Conservation (phyloP, 305 asterid species). For the Rubia tinctorum region DNA sequence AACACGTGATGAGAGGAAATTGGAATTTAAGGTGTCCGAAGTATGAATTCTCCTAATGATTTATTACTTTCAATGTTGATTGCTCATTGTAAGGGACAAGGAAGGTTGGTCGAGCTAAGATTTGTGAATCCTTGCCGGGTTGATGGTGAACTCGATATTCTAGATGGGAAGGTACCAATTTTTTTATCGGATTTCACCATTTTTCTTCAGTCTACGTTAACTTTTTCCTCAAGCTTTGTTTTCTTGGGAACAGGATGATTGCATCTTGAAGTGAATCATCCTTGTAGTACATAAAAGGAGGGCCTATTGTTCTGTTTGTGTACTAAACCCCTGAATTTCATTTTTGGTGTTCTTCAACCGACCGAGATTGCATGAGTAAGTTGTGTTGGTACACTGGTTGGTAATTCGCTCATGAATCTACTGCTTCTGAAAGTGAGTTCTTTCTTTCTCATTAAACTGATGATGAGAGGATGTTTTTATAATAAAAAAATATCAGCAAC, state of each 20-base stretch:
- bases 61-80: conserved; percentile 45
- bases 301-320: conserved; percentile 91
- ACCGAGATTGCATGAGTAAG: conserved; percentile 67
- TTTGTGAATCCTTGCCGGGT: conserved; percentile 87
- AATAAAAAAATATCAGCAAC: neutral
- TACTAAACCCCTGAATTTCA: conserved; percentile 93
- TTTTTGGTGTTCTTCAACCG: conserved; percentile 86
- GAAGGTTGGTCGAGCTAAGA: conserved; percentile 90
- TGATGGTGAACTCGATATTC: conserved; percentile 91
- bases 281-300: conserved; percentile 87
- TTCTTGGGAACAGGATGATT: no score
- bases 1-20: no score
- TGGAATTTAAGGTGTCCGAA: no score
- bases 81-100: conserved; percentile 97
- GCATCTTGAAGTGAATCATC: conserved; percentile 9
- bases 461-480: no score
- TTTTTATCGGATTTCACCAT: conserved; percentile 2
- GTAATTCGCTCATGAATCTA: conserved; percentile 13
- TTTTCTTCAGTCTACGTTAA: neutral
- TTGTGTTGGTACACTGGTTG: conserved; percentile 27
- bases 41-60: no score
- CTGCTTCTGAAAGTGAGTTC: no score
- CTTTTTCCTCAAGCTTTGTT: conserved; percentile 10
- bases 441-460: no score
- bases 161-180: conserved; percentile 85